A percentile compares a stretch with the other conserved stretches of the same genome.
These are phyloP conservation scores for Aspergillus ochraceoroseus DNA, from an alignment of 2,329 filamentous ascomycete genomes.

Conservation along the genomic window DNA sequence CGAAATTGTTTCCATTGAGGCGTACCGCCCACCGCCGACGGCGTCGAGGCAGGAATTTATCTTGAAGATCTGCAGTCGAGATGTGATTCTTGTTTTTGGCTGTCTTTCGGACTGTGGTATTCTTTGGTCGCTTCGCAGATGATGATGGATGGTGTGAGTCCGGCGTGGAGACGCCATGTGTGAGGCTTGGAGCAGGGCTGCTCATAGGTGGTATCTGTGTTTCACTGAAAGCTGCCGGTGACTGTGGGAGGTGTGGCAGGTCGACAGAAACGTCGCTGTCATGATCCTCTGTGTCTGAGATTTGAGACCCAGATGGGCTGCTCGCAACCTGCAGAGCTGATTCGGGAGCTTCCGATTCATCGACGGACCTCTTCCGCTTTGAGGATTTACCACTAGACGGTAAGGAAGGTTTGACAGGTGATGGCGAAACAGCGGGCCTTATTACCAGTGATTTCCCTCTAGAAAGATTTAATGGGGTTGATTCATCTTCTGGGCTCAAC, in stretches of 20 bases:
- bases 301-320: constrained; percentile 21
- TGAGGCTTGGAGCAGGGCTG: constrained; percentile 25
- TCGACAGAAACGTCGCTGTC: constrained; percentile 9
- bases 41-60: constrained; percentile 35
- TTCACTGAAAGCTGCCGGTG: constrained; percentile 30
- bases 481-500: constrained; percentile 44
- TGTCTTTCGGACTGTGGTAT: constrained; percentile 1
- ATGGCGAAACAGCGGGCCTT: constrained; percentile 20
- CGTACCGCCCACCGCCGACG: constrained; percentile 26
- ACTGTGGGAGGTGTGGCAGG: constrained; percentile 13
- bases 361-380: constrained; percentile 36
- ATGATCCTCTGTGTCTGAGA: constrained; percentile 5
- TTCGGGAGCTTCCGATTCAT: constrained; percentile 28
- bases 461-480: constrained; percentile 40
- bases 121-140: not conserved
- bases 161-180: constrained; percentile 10
- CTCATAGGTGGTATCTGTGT: constrained; percentile 40
- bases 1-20: constrained; percentile 17
- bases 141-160: constrained; percentile 3
- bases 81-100: constrained; percentile 21
- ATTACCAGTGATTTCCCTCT: constrained; percentile 31
- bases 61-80: constrained; percentile 36
- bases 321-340: constrained; percentile 22
- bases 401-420: constrained; percentile 25
- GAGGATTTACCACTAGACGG: constrained; percentile 30